Percentiles rank a stretch among this genome's conserved stretches.
These are phyloP conservation scores for Aspergillus calidoustus DNA, from an alignment of 2,329 filamentous ascomycete genomes.

Conservation along the genomic window DNA sequence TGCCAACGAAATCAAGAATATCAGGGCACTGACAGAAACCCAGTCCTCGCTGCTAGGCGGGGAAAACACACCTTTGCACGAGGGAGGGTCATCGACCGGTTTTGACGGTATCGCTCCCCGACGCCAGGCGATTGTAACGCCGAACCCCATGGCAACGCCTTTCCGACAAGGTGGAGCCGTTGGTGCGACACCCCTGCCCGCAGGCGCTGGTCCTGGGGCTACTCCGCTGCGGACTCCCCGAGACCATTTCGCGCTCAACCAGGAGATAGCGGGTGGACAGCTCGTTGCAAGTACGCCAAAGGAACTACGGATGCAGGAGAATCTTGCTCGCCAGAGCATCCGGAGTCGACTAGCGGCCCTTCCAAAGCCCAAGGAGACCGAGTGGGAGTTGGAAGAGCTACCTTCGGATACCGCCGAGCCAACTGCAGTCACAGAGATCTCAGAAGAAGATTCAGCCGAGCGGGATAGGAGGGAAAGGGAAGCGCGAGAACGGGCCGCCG, in stretches of 20 bases:
- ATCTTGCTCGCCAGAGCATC: constrained; percentile 71
- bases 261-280: constrained; percentile 67
- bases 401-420: constrained; percentile 78
- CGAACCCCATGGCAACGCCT: constrained; percentile 93
- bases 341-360: constrained; percentile 69
- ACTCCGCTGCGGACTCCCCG: constrained; percentile 88
- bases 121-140: constrained; percentile 81
- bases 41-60: constrained; percentile 92
- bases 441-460: constrained; percentile 72
- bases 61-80: constrained; percentile 87
- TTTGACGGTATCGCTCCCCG: constrained; percentile 84
- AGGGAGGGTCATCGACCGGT: constrained; percentile 80
- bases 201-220: constrained; percentile 69
- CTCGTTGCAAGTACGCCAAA: constrained; percentile 75
- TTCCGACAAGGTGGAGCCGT: constrained; percentile 69
- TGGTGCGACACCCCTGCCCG: constrained; percentile 67
- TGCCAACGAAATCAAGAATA: constrained; percentile 94
- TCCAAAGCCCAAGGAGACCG: constrained; percentile 88
- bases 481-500: constrained; percentile 65
- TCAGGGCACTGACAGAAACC: constrained; percentile 87
- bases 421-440: constrained; percentile 53
- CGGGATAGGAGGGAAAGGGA: constrained; percentile 72
- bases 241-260: constrained; percentile 84
- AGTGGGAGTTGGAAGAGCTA: constrained; percentile 86
- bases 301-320: constrained; percentile 73